Evolutionary conservation across 495 filamentous ascomycete genomes (phyloP).

Genomic region (Penicillium egyptiacum): DNA sequence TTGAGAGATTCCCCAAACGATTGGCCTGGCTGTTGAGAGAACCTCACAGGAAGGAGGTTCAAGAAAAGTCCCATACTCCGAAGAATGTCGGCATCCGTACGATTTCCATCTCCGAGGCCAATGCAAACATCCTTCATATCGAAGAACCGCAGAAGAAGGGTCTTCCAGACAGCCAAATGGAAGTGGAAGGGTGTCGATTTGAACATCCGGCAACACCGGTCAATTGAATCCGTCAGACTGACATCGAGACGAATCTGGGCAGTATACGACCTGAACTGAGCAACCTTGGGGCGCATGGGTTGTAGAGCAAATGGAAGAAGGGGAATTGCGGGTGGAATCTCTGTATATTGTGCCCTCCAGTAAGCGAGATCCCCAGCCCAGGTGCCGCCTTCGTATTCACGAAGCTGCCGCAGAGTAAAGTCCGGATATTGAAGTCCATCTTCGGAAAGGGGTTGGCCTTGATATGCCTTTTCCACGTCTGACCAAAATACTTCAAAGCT

Average conservation of each 20-base stretch:
- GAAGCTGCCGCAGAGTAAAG: conserved; percentile 27
- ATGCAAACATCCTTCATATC: conserved; percentile 39
- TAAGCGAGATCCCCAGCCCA: conserved; percentile 30
- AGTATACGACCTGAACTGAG: conserved; percentile 14
- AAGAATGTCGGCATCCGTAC: conserved; percentile 30
- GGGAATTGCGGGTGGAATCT: conserved; percentile 33
- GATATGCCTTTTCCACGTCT: conserved; percentile 44
- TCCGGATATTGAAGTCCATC: conserved; percentile 26
- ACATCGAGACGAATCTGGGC: conserved; percentile 18
- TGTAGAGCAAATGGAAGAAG: conserved; percentile 34
- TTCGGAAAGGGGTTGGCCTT: conserved; percentile 15
- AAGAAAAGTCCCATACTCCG: conserved; percentile 44
- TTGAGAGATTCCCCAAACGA: conserved; percentile 19
- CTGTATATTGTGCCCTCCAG: conserved; percentile 35
- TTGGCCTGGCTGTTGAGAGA: conserved; percentile 19
- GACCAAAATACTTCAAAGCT: conserved; percentile 40
- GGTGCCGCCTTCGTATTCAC: conserved; percentile 17
- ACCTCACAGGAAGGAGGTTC: conserved; percentile 49
- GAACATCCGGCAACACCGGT: conserved; percentile 17
- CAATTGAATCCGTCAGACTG: conserved; percentile 18
- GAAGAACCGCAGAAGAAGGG: conserved; percentile 28
- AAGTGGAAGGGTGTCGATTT: conserved; percentile 45
- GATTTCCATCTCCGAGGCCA: conserved; percentile 46
- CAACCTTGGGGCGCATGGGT: conserved; percentile 11
- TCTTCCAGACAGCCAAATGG: conserved; percentile 39